Conservation (phyloP, 2,329 filamentous ascomycete species). For the Stagonosporopsis cucurbitacearum region DNA sequence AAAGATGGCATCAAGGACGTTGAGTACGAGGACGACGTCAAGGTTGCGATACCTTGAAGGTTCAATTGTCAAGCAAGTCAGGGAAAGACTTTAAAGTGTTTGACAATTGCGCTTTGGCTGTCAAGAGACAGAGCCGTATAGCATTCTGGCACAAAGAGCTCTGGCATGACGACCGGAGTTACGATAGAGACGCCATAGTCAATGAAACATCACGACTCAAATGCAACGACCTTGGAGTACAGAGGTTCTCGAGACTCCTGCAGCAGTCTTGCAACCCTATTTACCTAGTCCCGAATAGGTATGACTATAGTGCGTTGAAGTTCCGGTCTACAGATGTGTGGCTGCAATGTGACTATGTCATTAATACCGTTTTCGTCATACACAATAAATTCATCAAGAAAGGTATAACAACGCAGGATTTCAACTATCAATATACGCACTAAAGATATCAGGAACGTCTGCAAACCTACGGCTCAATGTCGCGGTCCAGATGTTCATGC, state of each 20-base stretch:
- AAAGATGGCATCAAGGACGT: slow-evolving; percentile 90
- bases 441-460: background rate
- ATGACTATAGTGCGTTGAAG: background rate
- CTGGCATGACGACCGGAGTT: slow-evolving; percentile 11
- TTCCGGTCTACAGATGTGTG: background rate
- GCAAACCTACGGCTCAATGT: background rate
- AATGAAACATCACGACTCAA: slow-evolving; percentile 14
- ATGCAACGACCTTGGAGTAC: background rate
- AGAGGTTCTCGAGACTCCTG: too few species aligned
- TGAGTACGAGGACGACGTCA: slow-evolving; percentile 81
- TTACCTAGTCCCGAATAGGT: background rate
- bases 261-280: background rate
- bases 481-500: background rate
- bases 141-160: background rate
- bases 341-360: background rate
- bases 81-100: slow-evolving; percentile 3
- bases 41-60: slow-evolving; percentile 66
- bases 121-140: background rate
- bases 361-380: background rate
- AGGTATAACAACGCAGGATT: background rate
- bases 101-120: slow-evolving; percentile 16
- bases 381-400: background rate
- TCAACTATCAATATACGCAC: background rate
- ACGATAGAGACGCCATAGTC: slow-evolving; percentile 18
- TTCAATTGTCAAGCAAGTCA: background rate